These are phyloP conservation scores for Phytophthora litchii DNA, from an alignment of 352 stramenopile genomes.

Conservation along the genomic window DNA sequence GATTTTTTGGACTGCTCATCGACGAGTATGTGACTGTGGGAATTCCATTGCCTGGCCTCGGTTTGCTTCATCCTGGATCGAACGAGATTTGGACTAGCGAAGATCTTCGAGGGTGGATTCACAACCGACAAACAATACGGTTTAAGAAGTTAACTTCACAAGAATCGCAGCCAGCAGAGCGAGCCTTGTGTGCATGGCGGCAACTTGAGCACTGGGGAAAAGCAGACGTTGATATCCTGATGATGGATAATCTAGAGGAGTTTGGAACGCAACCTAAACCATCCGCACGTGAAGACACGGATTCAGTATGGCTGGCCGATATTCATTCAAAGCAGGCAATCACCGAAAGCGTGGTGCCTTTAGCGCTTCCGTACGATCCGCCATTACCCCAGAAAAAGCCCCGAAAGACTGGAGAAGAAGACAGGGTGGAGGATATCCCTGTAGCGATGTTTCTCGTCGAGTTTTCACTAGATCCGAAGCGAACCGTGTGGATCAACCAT, in stretches of 20 bases:
- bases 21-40: conserved; percentile 70
- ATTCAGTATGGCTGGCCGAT: conserved; percentile 33
- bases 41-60: conserved; percentile 59
- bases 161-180: conserved; percentile 27
- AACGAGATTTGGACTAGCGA: conserved; percentile 52
- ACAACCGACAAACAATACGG: conserved; percentile 51
- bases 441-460: conserved; percentile 75
- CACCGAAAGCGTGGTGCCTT: conserved; percentile 31
- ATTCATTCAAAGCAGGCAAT: conserved; percentile 40
- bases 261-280: not conserved
- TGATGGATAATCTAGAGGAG: not conserved
- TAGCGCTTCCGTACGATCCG: conserved; percentile 24
- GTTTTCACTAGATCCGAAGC: conserved; percentile 66
- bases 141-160: conserved; percentile 27
- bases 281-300: not conserved
- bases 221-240: not conserved
- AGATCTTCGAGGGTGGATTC: conserved; percentile 60
- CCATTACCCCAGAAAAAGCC: conserved; percentile 21
- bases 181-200: conserved; percentile 38
- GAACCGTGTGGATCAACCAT: conserved; percentile 71
- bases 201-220: conserved; percentile 39
- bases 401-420: conserved; percentile 18
- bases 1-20: conserved; percentile 61
- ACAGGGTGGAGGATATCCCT: conserved; percentile 38
- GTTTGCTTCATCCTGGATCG: conserved; percentile 26